These are phyloP conservation scores for Microbotryum scabiosae DNA, from an alignment of 1,284 basidiomycete genomes.

Conservation along the genomic window DNA sequence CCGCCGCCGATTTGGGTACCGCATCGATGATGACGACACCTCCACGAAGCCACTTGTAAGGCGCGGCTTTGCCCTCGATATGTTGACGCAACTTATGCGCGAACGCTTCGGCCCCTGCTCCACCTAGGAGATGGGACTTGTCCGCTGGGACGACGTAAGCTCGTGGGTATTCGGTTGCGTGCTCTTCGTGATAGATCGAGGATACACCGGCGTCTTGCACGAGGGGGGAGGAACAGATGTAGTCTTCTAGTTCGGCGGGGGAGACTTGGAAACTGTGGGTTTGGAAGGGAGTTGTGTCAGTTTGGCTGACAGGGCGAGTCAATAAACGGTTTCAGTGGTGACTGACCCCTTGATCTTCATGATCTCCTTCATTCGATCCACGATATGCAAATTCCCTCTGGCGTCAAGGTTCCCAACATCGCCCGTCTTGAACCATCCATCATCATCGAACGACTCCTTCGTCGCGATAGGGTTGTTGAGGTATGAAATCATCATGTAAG, in stretches of 20 bases:
- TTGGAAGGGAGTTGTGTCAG: not conserved
- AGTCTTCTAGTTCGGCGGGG: conserved; percentile 37
- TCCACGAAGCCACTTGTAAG: conserved; percentile 32
- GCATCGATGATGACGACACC: conserved; percentile 23
- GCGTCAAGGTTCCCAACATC: conserved; percentile 36
- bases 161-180: conserved; percentile 34
- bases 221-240: conserved; percentile 32
- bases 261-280: conserved; percentile 36
- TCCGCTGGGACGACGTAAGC: conserved; percentile 33
- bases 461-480: conserved; percentile 37
- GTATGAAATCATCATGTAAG: conserved; percentile 37
- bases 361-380: conserved; percentile 36
- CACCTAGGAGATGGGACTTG: conserved; percentile 18
- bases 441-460: conserved; percentile 29
- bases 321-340: not conserved
- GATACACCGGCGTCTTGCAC: conserved; percentile 37
- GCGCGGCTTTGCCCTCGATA: conserved; percentile 27
- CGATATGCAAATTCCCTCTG: conserved; percentile 32
- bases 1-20: conserved; percentile 25
- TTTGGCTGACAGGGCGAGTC: not conserved
- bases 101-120: conserved; percentile 10
- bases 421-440: conserved; percentile 36
- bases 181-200: conserved; percentile 30
- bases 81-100: conserved; percentile 20
- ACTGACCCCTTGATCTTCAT: conserved; percentile 36